phyloP scores from a whole-genome alignment of 805 yeast genomes.

The Pichia exigua region DNA sequence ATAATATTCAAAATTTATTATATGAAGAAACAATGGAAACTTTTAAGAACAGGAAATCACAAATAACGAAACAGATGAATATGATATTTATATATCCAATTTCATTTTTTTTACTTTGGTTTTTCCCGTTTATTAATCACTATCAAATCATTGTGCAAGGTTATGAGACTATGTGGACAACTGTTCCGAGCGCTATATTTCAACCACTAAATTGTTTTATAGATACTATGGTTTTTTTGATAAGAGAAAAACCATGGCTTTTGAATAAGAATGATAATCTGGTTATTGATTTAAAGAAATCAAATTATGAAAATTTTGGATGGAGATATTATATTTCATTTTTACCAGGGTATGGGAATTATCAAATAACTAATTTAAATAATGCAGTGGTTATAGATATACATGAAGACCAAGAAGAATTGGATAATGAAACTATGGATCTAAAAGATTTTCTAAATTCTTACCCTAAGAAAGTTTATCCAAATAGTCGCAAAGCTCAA shows the following conservation, averaged over 20 bases:
- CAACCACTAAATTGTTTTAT: conserved; percentile 77
- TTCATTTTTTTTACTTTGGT: conserved; percentile 75
- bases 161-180: conserved; percentile 52
- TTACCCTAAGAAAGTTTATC: background rate
- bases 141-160: conserved; percentile 40
- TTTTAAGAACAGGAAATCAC: conserved; percentile 54
- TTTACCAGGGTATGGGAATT: conserved; percentile 23
- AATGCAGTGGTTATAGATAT: background rate
- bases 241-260: conserved; percentile 77
- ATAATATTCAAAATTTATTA: conserved; percentile 30
- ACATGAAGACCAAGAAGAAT: background rate
- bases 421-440: conserved; percentile 1
- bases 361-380: background rate
- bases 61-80: conserved; percentile 70
- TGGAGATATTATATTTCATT: conserved; percentile 21
- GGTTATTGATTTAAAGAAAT: conserved; percentile 3
- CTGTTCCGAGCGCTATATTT: conserved; percentile 61
- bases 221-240: conserved; percentile 66
- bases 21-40: conserved; percentile 54
- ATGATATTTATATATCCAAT: conserved; percentile 78
- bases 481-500: background rate
- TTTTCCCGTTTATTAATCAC: conserved; percentile 67
- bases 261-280: conserved; percentile 20
- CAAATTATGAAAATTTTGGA: conserved; percentile 1
- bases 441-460: conserved; percentile 8